phyloP scores from a whole-genome alignment of 768 basidiomycete species.

The Clavaria fumosa region DNA sequence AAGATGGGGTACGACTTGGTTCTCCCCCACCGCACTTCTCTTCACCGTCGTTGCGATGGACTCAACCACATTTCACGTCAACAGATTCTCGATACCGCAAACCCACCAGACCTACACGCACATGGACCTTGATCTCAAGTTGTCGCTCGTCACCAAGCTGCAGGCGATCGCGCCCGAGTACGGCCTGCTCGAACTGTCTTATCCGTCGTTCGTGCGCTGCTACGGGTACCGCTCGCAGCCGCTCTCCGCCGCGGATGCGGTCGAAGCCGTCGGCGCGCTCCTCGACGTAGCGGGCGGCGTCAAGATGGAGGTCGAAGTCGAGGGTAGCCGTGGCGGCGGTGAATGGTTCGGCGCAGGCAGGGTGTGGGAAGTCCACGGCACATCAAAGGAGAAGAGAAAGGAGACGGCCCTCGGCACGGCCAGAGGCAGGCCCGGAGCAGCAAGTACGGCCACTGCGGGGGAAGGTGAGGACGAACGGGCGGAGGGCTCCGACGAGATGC shows the following conservation, averaged over 20 bases:
- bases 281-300: constrained; percentile 85
- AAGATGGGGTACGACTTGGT: constrained; percentile 80
- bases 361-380: constrained; percentile 50
- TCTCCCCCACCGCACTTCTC: neutral
- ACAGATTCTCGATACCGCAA: constrained; percentile 86
- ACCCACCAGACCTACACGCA: constrained; percentile 88
- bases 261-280: constrained; percentile 77
- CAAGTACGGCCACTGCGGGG: constrained; percentile 13
- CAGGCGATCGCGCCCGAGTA: constrained; percentile 88
- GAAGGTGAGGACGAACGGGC: constrained; percentile 18
- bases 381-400: constrained; percentile 23
- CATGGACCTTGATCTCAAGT: constrained; percentile 94
- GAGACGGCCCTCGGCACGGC: constrained; percentile 21
- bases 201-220: constrained; percentile 85
- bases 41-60: no score
- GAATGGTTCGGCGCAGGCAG: constrained; percentile 89
- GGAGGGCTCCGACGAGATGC: constrained; percentile 31
- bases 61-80: constrained; percentile 1
- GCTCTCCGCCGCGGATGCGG: constrained; percentile 82
- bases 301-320: constrained; percentile 79
- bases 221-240: constrained; percentile 84
- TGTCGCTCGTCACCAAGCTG: constrained; percentile 61
- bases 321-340: constrained; percentile 78
- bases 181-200: constrained; percentile 83
- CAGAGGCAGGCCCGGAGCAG: constrained; percentile 10